Base-by-base conservation (phyloP, 2,329 filamentous ascomycete genomes). In the Magnaporthiopsis poae region DNA sequence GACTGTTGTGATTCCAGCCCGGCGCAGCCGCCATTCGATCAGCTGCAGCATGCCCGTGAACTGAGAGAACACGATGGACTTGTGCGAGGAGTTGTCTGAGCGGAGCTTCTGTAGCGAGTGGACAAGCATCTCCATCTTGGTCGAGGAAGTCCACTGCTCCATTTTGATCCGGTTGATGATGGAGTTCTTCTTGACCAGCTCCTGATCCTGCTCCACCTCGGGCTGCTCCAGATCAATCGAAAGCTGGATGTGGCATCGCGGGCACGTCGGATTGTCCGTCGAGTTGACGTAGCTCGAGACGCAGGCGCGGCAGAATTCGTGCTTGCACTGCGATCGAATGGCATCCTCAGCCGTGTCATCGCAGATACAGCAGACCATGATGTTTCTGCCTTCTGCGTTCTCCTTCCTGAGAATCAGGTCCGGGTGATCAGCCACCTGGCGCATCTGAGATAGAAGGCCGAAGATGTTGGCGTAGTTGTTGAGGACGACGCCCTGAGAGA, bases 401-500 rank as follows among this genome's bases (percentile, higher is more conserved):
- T 94, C 86, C 79, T 95, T 97, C 80, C 94, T 96, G 69, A 98
- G 79, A 63, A 99, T 90, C 52, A 99, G 79, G 78, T 99, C 95
- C 0, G 95, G 95, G 74, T 99, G 95, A 71, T 99, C 95, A 9
- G 95, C 92, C 33, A 97, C 91, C 79, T 99, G 95, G 66, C 95
- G 90, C 94, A 99, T 98, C 77, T 96, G 93, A 92, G 98, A 98
- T 74, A 99, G 97, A 66, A 99, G 84, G 74, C 93, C 94, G 73
- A 99, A 99, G 70, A 99, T 98, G 76, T 99, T 99, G 80, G 95
- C 95, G 72, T 98, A 98, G 75, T 97, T 96, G 81, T 98, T 92
- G 68, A 99, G 84, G 77, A 99, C 87, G 27, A 98, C 94, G 80
- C 92, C 93, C 69, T 92, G 91, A 25, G 92, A 90, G 56, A 98